Evolutionary conservation across 192 early-diverging fungal species (phyloP), one percentile per base, ranked within the genome.

Genomic region (Pilobolus umbonatus): DNA sequence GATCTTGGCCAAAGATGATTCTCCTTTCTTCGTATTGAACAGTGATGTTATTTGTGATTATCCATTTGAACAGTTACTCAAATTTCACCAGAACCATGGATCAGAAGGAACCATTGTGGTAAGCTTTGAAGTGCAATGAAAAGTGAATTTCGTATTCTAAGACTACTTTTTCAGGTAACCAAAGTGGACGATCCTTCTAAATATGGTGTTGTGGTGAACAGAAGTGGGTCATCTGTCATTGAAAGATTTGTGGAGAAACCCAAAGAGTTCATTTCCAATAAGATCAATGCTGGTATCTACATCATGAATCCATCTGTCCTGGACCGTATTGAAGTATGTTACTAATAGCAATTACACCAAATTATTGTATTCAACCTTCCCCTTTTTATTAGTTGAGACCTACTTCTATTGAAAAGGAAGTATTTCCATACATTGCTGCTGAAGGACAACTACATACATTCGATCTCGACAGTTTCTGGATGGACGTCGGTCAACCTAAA

Each of bases 191-290:
- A 99, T 67, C 97, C 97, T 19, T 91, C 92, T 61, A 99, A 99
- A 77, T 99, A 97, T 70, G 97, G 97, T 77, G 97, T 99, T 31
- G 88, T 99, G 65, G 91, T 99, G 30, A 88, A 85, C 57, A 80
- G 93, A 68, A 39, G 74, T 35, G 79, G 80, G 6, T 77, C 81
- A 46, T 81, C 88, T 4, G 61, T 71, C 61, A 95, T 99, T 60
- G 89, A 95, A 47, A 81, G 91, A 22, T 99, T 99, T 70, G 97
- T 99, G n/a, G 97, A 99, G 74, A 99, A 99, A 78, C 97, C 97
- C 14, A 78, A 81, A 31, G 88, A 88, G 65, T 99, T 88, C 72
- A 93, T 99, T 52, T 85, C 88, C 49, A 95, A 98, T 81, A 90
- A 95, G 77, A 98, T 99, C 78, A 99, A 99, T 68, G 96, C 95